Conservation (phyloP, 768 basidiomycete species). For the Amanita molliuscula region DNA sequence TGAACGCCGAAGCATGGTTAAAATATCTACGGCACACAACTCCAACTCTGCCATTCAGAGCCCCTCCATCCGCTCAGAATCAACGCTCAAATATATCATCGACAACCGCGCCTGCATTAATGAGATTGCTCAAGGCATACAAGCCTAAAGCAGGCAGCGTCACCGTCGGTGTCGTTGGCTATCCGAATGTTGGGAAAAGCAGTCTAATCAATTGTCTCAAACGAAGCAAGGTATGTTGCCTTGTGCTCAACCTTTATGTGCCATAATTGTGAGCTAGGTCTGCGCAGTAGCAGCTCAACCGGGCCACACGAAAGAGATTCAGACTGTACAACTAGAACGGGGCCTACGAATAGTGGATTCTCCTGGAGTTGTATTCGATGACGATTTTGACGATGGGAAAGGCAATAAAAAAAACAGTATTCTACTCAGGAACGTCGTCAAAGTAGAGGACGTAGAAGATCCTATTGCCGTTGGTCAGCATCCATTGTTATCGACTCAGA, state of each 20-base stretch:
- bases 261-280: conserved; percentile 31
- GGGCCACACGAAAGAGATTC: conserved; percentile 87
- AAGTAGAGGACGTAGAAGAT: conserved; percentile 86
- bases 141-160: conserved; percentile 62
- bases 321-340: conserved; percentile 87
- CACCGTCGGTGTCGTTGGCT: conserved; percentile 89
- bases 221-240: conserved; percentile 51
- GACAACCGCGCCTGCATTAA: conserved; percentile 61
- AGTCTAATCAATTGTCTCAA: conserved; percentile 90
- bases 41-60: conserved; percentile 88
- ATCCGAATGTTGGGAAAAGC: conserved; percentile 97
- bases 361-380: conserved; percentile 95
- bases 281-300: conserved; percentile 93
- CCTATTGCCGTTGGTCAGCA: conserved; percentile 74
- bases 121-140: conserved; percentile 78
- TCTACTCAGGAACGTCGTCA: conserved; percentile 80
- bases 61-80: conserved; percentile 60
- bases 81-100: conserved; percentile 79
- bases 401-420: conserved; percentile 48
- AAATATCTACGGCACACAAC: conserved; percentile 86
- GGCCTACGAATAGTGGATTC: conserved; percentile 91
- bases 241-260: not conserved
- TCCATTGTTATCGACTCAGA: not conserved
- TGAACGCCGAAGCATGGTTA: conserved; percentile 86
- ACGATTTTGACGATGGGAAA: conserved; percentile 37